Evolutionary conservation across 441 rosid species (phyloP).

Genomic region (Syzygium malaccense): DNA sequence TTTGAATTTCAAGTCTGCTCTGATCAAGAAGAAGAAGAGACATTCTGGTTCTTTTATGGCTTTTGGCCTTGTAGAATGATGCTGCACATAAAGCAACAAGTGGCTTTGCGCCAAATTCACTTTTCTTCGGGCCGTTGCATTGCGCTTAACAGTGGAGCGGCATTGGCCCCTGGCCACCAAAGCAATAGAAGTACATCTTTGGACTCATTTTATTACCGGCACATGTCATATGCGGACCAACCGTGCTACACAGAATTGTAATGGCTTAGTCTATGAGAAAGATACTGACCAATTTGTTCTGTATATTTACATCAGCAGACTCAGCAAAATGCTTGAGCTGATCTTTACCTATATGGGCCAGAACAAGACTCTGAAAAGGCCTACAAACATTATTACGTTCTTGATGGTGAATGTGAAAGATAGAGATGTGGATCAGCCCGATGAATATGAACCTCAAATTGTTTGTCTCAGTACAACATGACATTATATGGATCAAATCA

Average conservation of each 20-base stretch:
- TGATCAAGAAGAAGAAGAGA: neutral
- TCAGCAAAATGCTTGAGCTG: neutral
- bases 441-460: neutral
- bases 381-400: neutral
- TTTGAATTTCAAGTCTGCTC: conserved; percentile 30
- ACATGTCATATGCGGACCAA: neutral
- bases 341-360: neutral
- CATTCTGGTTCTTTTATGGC: neutral
- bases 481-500: neutral
- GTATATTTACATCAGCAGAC: neutral
- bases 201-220: neutral
- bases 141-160: neutral
- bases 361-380: neutral
- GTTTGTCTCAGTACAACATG: neutral
- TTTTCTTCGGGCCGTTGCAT: neutral
- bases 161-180: neutral
- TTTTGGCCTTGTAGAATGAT: neutral
- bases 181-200: neutral
- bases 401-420: neutral
- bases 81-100: neutral
- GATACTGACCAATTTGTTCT: neutral
- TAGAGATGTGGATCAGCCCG: neutral
- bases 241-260: neutral
- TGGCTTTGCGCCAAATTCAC: neutral
- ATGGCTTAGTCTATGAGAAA: neutral